Evolutionary conservation across 495 filamentous ascomycete genomes (phyloP).

Genomic region (Tirmania nivea): DNA sequence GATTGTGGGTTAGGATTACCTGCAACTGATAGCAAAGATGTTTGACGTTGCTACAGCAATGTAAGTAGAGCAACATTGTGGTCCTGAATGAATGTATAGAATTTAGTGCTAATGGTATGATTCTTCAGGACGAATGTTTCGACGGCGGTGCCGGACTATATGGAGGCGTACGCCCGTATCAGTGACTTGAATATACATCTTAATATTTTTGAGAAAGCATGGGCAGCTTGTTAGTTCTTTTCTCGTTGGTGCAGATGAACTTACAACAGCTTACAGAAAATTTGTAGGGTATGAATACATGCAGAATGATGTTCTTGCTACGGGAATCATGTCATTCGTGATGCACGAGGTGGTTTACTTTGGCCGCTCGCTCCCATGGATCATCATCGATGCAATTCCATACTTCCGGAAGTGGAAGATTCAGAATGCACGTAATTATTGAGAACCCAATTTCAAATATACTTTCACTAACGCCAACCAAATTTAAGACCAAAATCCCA

Average conservation of each 20-base stretch:
- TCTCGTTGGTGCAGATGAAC: neutral
- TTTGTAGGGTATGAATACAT: conserved; percentile 71
- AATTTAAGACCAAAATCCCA: conserved; percentile 57
- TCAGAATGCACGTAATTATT: conserved; percentile 47
- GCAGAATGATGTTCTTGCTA: conserved; percentile 89
- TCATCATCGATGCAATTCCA: conserved; percentile 72
- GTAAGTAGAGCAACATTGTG: neutral
- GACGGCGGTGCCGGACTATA: conserved; percentile 32
- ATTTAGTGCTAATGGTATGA: too few relatives aligned
- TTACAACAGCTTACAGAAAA: neutral
- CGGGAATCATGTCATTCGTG: conserved; percentile 85
- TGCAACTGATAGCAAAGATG: neutral
- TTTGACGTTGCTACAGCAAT: conserved; percentile 2
- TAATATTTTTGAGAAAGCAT: conserved; percentile 62
- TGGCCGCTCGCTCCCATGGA: conserved; percentile 76
- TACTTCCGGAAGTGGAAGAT: conserved; percentile 86
- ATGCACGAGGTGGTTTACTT: conserved; percentile 95
- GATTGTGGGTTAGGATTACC: too few relatives aligned
- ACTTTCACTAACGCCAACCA: conserved; percentile 2
- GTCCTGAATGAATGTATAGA: too few relatives aligned
- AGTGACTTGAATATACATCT: conserved; percentile 70
- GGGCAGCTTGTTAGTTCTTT: conserved; percentile 44
- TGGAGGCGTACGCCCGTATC: conserved; percentile 68
- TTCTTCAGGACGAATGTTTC: conserved; percentile 18
- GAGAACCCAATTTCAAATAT: neutral